A percentile compares a stretch with the other conserved stretches of the same genome.
phyloP scores from a whole-genome alignment of 129 eudicot species.

The Centaurea solstitialis region DNA sequence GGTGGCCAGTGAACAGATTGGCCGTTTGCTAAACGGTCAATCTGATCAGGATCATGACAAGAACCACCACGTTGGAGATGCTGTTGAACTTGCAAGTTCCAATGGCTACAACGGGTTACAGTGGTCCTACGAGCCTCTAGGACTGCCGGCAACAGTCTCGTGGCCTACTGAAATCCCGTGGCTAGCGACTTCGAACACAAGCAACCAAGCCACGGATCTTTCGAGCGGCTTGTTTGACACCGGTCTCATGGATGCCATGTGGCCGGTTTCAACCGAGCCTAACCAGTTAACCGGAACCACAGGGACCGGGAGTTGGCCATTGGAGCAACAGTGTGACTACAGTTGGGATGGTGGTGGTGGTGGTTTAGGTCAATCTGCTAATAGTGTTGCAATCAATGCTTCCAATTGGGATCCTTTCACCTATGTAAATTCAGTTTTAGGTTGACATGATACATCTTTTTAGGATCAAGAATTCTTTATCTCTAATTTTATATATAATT shows the following conservation, averaged over 20 bases:
- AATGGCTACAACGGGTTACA: not conserved
- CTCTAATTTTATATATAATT: not conserved
- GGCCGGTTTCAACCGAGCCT: conserved; percentile 23
- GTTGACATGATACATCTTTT: conserved; percentile 21
- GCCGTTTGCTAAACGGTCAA: not conserved
- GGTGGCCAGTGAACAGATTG: not conserved
- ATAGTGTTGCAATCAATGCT: conserved; percentile 24
- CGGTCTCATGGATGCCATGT: conserved; percentile 32
- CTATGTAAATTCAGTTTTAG: conserved; percentile 41
- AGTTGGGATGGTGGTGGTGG: conserved; percentile 23
- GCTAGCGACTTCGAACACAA: conserved; percentile 7
- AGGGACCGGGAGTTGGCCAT: conserved; percentile 26
- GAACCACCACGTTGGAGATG: conserved; percentile 11
- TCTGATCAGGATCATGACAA: conserved; percentile 10
- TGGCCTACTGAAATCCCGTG: conserved; percentile 33
- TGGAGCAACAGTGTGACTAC: conserved; percentile 33
- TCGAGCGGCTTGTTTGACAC: conserved; percentile 24
- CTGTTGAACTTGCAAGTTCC: not conserved
- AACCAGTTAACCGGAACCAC: conserved; percentile 25
- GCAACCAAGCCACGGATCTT: conserved; percentile 12
- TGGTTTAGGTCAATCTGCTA: conserved; percentile 5
- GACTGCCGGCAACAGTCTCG: conserved; percentile 19
- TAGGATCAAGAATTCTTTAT: conserved; percentile 29
- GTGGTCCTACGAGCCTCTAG: conserved; percentile 25
- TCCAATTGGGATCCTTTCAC: conserved; percentile 43